Percentiles rank a stretch among this genome's conserved stretches.
Conservation (phyloP, 192 early-diverging fungal species). For the Coemansia sp. region DNA sequence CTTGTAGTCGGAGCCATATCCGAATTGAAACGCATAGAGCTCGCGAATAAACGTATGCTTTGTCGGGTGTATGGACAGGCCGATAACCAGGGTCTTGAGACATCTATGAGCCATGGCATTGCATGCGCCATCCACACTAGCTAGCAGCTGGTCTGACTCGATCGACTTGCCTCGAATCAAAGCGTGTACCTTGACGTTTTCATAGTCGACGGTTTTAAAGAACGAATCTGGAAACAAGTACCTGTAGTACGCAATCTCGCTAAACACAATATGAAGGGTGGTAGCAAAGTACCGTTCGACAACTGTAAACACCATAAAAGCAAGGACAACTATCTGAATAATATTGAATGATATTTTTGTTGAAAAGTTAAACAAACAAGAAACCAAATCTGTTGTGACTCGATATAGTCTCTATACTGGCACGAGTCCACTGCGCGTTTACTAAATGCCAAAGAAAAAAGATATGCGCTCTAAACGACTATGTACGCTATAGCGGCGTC, state of each 20-base stretch:
- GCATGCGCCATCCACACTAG: slow-evolving; percentile 31
- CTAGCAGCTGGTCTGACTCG: slow-evolving; percentile 42
- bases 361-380: background rate
- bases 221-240: slow-evolving; percentile 43
- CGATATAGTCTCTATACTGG: background rate
- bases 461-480: background rate
- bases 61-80: slow-evolving; percentile 25
- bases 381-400: background rate
- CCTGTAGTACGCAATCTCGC: slow-evolving; percentile 45
- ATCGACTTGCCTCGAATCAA: slow-evolving; percentile 29
- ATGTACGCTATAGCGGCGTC: slow-evolving; percentile 23
- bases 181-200: slow-evolving; percentile 22
- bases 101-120: slow-evolving; percentile 19
- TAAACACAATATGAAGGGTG: slow-evolving; percentile 32
- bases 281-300: slow-evolving; percentile 15
- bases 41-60: slow-evolving; percentile 43
- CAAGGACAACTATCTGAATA: background rate
- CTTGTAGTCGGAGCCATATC: background rate
- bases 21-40: slow-evolving; percentile 49
- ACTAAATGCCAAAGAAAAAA: background rate
- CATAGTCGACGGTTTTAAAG: slow-evolving; percentile 26
- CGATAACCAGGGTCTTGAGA: slow-evolving; percentile 35
- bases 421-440: background rate
- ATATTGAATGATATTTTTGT: background rate
- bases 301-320: background rate